Evolutionary conservation across 192 early-diverging fungal genomes (phyloP).

Genomic region (Pilobolus umbonatus): DNA sequence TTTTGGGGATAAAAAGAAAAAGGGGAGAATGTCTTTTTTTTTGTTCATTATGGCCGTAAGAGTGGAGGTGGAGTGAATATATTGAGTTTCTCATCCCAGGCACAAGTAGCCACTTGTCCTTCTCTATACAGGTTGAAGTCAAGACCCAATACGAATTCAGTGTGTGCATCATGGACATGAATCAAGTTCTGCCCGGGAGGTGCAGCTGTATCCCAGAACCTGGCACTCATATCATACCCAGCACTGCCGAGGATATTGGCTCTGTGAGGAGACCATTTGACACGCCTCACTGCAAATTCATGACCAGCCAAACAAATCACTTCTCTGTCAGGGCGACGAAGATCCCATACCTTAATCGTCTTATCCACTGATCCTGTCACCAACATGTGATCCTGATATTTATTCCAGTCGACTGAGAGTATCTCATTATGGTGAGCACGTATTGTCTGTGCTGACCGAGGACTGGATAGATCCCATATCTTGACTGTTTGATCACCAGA

Average conservation of each 20-base stretch:
- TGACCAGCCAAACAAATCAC: slow-evolving; percentile 76
- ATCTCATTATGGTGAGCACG: slow-evolving; percentile 84
- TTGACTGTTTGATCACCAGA: slow-evolving; percentile 89
- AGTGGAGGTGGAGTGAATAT: slow-evolving; percentile 45
- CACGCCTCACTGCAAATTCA: slow-evolving; percentile 87
- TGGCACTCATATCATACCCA: slow-evolving; percentile 95
- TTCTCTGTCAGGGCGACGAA: slow-evolving; percentile 70
- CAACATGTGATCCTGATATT: slow-evolving; percentile 81
- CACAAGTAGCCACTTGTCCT: slow-evolving; percentile 87
- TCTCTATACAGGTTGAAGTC: slow-evolving; percentile 89
- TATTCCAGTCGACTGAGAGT: slow-evolving; percentile 95
- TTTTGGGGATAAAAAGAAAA: background rate
- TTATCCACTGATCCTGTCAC: slow-evolving; percentile 88
- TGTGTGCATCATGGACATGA: slow-evolving; percentile 79
- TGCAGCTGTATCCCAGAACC: slow-evolving; percentile 79
- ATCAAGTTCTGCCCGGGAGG: slow-evolving; percentile 39
- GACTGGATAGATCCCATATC: slow-evolving; percentile 84
- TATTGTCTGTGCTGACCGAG: slow-evolving; percentile 59
- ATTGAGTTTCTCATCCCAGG: slow-evolving; percentile 92
- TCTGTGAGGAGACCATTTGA: slow-evolving; percentile 91
- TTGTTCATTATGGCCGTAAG: slow-evolving; percentile 20
- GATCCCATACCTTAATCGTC: slow-evolving; percentile 89
- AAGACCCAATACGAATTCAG: slow-evolving; percentile 95
- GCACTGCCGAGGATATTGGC: slow-evolving; percentile 77
- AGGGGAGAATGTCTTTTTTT: background rate